Conservation (phyloP, 2,329 filamentous ascomycete genomes). For the Colletotrichum sp. region DNA sequence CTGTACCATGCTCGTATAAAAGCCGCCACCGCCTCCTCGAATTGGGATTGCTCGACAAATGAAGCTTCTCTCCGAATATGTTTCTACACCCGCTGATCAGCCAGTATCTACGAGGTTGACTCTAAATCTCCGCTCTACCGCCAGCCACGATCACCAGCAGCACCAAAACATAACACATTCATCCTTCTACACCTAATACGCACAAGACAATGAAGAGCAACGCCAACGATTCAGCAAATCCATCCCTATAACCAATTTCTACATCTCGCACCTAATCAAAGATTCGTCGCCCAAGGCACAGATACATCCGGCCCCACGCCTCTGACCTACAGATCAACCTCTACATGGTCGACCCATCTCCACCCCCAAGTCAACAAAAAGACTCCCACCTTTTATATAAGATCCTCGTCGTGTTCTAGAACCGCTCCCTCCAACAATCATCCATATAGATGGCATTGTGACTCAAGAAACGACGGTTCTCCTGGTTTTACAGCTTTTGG, state of each 20-base stretch:
- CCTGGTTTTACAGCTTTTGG: too few relatives aligned
- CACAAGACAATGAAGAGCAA: not conserved
- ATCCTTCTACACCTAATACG: not conserved
- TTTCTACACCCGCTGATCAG: not conserved
- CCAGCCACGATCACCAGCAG: not conserved
- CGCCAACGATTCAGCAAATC: fast-evolving
- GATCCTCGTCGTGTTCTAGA: not conserved
- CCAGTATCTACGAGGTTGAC: not conserved
- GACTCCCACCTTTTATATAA: not conserved
- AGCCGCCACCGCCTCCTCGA: fast-evolving
- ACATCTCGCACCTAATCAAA: not conserved
- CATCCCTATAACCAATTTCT: fast-evolving
- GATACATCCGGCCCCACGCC: too few relatives aligned
- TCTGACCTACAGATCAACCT: too few relatives aligned
- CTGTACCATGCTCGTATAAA: fast-evolving
- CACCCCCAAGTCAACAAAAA: fast-evolving
- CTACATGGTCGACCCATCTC: not conserved
- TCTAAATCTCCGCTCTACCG: not conserved
- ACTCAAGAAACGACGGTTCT: too few relatives aligned
- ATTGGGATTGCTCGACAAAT: not conserved
- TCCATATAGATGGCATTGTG: too few relatives aligned
- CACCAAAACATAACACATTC: not conserved
- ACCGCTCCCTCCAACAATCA: not conserved
- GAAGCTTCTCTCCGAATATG: too few relatives aligned
- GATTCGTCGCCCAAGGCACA: not conserved